Evolutionary conservation across 768 basidiomycete genomes (phyloP), one percentile per base, ranked within the genome.

Genomic region (Kwoniella shandongensis): DNA sequence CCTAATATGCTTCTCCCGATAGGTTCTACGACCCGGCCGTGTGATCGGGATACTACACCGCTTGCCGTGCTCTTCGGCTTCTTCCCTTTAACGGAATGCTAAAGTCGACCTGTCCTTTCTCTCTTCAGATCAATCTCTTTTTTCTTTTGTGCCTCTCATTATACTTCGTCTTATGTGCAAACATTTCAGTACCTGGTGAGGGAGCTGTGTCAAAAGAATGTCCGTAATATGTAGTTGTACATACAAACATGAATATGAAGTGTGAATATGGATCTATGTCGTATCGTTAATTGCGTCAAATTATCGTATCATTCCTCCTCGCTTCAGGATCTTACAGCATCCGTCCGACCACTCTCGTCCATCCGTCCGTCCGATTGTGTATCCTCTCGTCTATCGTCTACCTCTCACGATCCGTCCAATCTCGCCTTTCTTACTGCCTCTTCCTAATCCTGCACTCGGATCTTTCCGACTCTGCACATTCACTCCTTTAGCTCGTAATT

Each of bases 1-100:
- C n/a, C 51, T 47, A 20, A 59, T 32, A n/a, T n/a, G 6, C 22
- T 42, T 42, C 32, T 32, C 13, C 41, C 32, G 10, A 12, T 23
- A 63, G 62, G 62, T 65, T 61, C 49, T 65, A 65, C 39, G 60
- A 65, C 40, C 63, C 63, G n/a, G 54, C 47, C 20, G 50, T 61
- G 6, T 58, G 47, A 42, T 27, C 45, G 27, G 6, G 27, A 49
- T 49, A 4, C 13, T n/a, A n/a, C n/a, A n/a, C n/a, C n/a, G n/a
- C n/a, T n/a, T n/a, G n/a, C n/a, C n/a, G n/a, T n/a, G n/a, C n/a
- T n/a, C n/a, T n/a, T n/a, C n/a, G n/a, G n/a, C n/a, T n/a, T n/a
- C n/a, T n/a, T n/a, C n/a, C n/a, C n/a, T n/a, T n/a, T n/a, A n/a
- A n/a, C n/a, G n/a, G n/a, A n/a, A n/a, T n/a, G n/a, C n/a, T n/a